A percentile compares a stretch with the other conserved stretches of the same genome.
Evolutionary conservation across 129 eudicot genomes (phyloP).

Genomic region (Deinandra increscens): DNA sequence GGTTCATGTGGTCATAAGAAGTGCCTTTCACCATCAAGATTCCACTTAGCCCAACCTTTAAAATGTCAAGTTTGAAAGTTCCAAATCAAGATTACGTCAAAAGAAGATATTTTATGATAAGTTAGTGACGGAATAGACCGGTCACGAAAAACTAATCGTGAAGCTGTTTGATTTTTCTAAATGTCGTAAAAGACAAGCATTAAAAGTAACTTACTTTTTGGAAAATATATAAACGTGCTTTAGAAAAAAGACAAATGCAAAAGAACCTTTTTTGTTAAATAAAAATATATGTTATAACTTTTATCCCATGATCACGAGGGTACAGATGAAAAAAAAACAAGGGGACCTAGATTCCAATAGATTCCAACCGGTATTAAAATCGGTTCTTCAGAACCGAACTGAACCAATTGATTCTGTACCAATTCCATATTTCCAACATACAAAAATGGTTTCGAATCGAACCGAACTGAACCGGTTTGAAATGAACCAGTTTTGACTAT

Average conservation of each 20-base stretch:
- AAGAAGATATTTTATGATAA: conserved; percentile 20
- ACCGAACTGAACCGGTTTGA: too few relatives aligned
- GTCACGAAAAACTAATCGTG: conserved; percentile 4
- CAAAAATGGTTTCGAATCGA: too few relatives aligned
- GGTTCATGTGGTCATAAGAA: conserved; percentile 71
- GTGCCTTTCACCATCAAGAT: conserved; percentile 98
- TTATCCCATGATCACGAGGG: too few relatives aligned
- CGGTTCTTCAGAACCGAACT: too few relatives aligned
- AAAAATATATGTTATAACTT: too few relatives aligned
- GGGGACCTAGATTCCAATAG: too few relatives aligned
- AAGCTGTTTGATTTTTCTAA: not conserved
- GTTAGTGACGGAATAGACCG: conserved; percentile 13
- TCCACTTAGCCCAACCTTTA: conserved; percentile 97
- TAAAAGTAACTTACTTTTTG: not conserved
- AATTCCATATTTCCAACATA: too few relatives aligned
- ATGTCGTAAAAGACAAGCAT: not conserved
- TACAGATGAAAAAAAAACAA: too few relatives aligned
- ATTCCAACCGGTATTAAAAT: too few relatives aligned
- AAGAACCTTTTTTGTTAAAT: too few relatives aligned
- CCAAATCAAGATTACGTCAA: conserved; percentile 8
- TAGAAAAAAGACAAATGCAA: not conserved
- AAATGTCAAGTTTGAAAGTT: conserved; percentile 21
- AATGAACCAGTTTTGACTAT: too few relatives aligned
- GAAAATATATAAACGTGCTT: not conserved
- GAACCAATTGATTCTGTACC: too few relatives aligned